Evolutionary conservation across 2,329 filamentous ascomycete species (phyloP).

Genomic region (Sclerotinia nivalis): DNA sequence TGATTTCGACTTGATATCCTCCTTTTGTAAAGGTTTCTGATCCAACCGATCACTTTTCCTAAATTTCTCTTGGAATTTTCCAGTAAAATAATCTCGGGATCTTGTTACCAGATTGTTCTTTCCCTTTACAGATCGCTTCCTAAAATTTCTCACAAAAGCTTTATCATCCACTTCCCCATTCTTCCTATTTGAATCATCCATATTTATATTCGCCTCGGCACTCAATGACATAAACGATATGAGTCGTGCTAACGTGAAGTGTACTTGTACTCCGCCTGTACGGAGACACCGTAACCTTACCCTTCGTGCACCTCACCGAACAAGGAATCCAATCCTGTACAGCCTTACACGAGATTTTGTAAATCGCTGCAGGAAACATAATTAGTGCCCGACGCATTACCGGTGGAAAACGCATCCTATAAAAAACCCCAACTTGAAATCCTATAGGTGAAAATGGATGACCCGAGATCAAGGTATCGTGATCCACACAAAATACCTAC

Average conservation of each 20-base stretch:
- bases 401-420: slow-evolving; percentile 1
- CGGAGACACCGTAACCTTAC: no score
- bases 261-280: no score
- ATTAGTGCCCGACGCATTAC: not conserved
- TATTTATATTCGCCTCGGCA: not conserved
- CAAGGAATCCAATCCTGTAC: not conserved
- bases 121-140: not conserved
- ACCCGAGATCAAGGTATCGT: not conserved
- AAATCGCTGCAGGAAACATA: not conserved
- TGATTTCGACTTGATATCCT: not conserved
- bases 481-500: not conserved
- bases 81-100: slow-evolving; percentile 5
- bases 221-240: not conserved
- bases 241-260: not conserved
- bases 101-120: not conserved
- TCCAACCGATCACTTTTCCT: not conserved
- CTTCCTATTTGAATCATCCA: not conserved
- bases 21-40: not conserved
- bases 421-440: not conserved
- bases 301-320: not conserved
- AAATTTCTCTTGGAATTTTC: not conserved
- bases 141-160: not conserved
- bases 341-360: not conserved
- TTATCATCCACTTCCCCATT: not conserved
- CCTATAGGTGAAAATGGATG: not conserved